Evolutionary conservation across 2,329 filamentous ascomycete genomes (phyloP).

Genomic region (Beauveria caledonica): DNA sequence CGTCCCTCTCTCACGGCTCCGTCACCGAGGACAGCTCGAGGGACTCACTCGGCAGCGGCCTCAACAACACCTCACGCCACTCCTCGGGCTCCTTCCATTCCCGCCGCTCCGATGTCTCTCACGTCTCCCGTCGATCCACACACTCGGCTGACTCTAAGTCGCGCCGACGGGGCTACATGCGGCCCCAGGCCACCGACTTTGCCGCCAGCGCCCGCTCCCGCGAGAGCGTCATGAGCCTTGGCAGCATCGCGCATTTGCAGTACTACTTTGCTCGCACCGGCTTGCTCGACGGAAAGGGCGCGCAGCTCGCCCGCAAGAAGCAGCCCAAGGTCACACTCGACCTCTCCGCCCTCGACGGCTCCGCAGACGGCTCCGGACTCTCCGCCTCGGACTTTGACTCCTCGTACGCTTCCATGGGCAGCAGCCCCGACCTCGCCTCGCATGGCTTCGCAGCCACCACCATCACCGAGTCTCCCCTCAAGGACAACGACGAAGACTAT

Average conservation of each 20-base stretch:
- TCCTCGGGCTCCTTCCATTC: constrained; percentile 52
- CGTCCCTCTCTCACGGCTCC: constrained; percentile 50
- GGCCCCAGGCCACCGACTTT: constrained; percentile 81
- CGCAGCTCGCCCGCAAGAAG: constrained; percentile 68
- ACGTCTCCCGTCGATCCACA: constrained; percentile 37
- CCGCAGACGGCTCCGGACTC: constrained; percentile 27
- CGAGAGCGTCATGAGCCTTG: constrained; percentile 92
- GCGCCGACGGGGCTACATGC: constrained; percentile 72
- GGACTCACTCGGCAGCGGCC: constrained; percentile 48
- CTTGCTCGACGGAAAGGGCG: constrained; percentile 86
- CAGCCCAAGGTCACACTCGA: constrained; percentile 53
- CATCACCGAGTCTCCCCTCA: constrained; percentile 38
- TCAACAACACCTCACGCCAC: constrained; percentile 46
- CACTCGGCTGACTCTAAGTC: constrained; percentile 32
- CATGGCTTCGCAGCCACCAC: constrained; percentile 29
- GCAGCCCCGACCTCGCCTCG: constrained; percentile 46
- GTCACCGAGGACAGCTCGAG: constrained; percentile 40
- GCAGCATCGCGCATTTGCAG: constrained; percentile 93
- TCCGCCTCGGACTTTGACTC: constrained; percentile 46
- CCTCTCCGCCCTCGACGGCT: constrained; percentile 41
- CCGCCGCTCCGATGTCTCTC: constrained; percentile 34
- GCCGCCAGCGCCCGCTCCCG: constrained; percentile 81
- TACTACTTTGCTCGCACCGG: constrained; percentile 97
- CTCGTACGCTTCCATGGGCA: constrained; percentile 51
- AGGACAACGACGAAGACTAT: constrained; percentile 32